Evolutionary conservation across 2,329 filamentous ascomycete genomes (phyloP).

Genomic region (Paraconiothyrium sp.): DNA sequence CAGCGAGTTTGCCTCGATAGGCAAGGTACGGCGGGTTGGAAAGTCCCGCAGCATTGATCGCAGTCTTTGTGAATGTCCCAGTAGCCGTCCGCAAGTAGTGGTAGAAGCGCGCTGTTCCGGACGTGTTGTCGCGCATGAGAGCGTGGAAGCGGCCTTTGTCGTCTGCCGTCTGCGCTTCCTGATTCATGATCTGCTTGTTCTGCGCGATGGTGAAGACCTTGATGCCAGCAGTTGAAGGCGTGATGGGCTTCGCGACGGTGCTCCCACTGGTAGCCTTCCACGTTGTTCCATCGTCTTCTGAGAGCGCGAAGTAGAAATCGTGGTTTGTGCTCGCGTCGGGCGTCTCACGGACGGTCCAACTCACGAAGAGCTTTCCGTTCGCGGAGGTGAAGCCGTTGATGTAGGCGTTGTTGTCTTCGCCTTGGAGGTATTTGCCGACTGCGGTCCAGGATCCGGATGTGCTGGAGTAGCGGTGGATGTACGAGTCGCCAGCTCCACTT

Average conservation of each 20-base stretch:
- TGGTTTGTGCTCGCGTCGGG: constrained; percentile 60
- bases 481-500: constrained; percentile 61
- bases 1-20: constrained; percentile 44
- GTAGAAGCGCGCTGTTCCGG: constrained; percentile 41
- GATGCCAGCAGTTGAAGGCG: constrained; percentile 54
- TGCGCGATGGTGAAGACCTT: constrained; percentile 58
- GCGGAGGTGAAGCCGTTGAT: constrained; percentile 59
- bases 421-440: constrained; percentile 56
- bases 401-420: constrained; percentile 61
- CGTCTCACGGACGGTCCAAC: constrained; percentile 63
- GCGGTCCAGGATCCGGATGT: constrained; percentile 49
- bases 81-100: constrained; percentile 42
- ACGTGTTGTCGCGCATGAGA: constrained; percentile 56
- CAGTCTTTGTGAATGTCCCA: constrained; percentile 43
- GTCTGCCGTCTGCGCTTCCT: constrained; percentile 61
- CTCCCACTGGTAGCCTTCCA: constrained; percentile 56
- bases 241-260: constrained; percentile 54
- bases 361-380: constrained; percentile 52
- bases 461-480: constrained; percentile 57
- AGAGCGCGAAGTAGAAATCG: constrained; percentile 61
- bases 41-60: constrained; percentile 39
- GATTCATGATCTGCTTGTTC: constrained; percentile 59
- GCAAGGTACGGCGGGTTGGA: constrained; percentile 44
- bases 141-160: constrained; percentile 59
- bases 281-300: constrained; percentile 55